Evolutionary conservation across 768 basidiomycete genomes (phyloP), one percentile per base, ranked within the genome.

Genomic region (Agrocybe praecox): DNA sequence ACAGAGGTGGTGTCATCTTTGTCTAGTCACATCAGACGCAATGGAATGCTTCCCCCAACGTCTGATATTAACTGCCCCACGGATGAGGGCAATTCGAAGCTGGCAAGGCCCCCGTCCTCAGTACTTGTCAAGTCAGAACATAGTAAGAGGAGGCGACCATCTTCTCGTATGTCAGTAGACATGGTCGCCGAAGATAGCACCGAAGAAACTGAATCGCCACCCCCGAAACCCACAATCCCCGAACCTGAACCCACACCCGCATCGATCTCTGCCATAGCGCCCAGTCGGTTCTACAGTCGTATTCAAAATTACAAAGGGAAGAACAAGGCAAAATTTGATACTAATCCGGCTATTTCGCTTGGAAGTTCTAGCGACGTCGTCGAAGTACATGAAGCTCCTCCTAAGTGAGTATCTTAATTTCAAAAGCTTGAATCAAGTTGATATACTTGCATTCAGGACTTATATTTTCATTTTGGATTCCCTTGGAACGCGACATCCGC

Each of bases 391-490:
- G 43, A 24, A 48, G 49, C 44, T 15, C 15, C 24, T 19, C 62
- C 58, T 23, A 50, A 61, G 65, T 66, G 50, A 21, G 59, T 22
- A 33, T 17, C n/a, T 49, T 46, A 21, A 52, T 44, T 33, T 48
- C 6, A 19, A 6, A 8, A 24, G 4, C 26, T 24, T 43, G 1
- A 32, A 32, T 49, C 15, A n/a, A 21, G 33, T 26, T 46, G 47
- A 24, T 34, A 43, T 2, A 45, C 5, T 43, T 29, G 44, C 42
- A 52, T 10, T n/a, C 66, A 94, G 92, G 55, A 87, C 92, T 6
- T 86, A 84, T 60, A 88, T 99, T 32, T 87, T 95, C 67, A 93
- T 88, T 0, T 83, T 99, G 53, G 97, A 99, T 69, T 98, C 96
- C 1, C 80, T 99, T 46, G 89, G 90, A 5, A 74, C 76, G 14